Base-by-base conservation (phyloP, 305 asterid genomes). In the Solanum hybrid region DNA sequence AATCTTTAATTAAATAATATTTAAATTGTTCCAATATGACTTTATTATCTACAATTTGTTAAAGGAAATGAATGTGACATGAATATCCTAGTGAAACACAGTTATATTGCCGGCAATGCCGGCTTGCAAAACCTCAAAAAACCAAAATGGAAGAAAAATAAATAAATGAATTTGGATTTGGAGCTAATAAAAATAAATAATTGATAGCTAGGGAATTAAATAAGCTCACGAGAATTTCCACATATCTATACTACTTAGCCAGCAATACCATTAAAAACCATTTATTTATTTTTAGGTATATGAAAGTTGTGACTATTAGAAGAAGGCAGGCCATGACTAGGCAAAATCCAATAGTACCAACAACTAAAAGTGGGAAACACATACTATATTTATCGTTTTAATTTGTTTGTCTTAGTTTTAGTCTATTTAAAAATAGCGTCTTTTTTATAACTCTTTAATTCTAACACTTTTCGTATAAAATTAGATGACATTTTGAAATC, bases 71-170 rank as follows among this genome's bases (percentile, higher is more conserved):
- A 80, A 80, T 26, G 34, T 40, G 86, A 80, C 14, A 27, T 42
- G 27, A 84, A 51, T 17, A 19, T 84, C 42, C 19, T 8, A 84
- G 87, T 84, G 75, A 84, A 19, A 17, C 81, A 76, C 81, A 32
- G 42, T 32, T 9, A 24, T 72, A 84, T 29, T 34, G 95, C 94
- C 93, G 95, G 95, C 95, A 87, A 56, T 86, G 95, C 93, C 94
- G 93, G 95, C 94, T 69, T 36, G 32, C 31, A 4, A 78, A 36
- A 19, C 32, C 60, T 36, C 31, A 36, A 22, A 36, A 37, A 12
- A 34, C 27, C 71, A 15, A 60, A 60, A 19, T 56, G 69, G 10
- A 17, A 56, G 69, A 3, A 1, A 17, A 56, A 17, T 56, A 85
- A 73, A 40, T 17, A 86, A 85, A 80, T n/a, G 64, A 64, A 86